Percentiles rank a stretch among this genome's conserved stretches.
These are phyloP conservation scores for Backusella australiensis DNA, from an alignment of 192 early-diverging fungal genomes.

Conservation along the genomic window DNA sequence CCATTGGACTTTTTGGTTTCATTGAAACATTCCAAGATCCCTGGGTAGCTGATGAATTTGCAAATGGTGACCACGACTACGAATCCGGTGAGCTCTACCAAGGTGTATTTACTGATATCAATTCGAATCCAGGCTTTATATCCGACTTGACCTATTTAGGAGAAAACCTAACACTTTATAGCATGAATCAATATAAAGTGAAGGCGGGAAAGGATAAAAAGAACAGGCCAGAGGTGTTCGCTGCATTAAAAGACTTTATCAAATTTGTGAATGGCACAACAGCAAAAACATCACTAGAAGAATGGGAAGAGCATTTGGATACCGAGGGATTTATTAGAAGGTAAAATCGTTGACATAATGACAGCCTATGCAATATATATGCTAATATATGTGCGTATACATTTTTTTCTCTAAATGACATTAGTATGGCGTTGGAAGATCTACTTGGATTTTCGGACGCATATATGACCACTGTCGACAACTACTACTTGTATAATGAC, in stretches of 20 bases:
- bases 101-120: neutral
- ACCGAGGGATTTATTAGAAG: slow-evolving; percentile 6
- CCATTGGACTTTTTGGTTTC: slow-evolving; percentile 36
- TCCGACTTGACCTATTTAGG: neutral
- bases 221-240: neutral
- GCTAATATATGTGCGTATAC: no score
- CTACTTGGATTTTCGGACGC: slow-evolving; percentile 6
- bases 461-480: neutral
- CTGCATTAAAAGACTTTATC: slow-evolving; percentile 17
- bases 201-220: neutral
- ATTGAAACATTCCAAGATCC: slow-evolving; percentile 39
- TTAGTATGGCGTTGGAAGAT: neutral
- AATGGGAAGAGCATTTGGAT: slow-evolving; percentile 22
- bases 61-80: slow-evolving; percentile 19
- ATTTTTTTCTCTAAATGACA: neutral
- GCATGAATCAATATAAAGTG: slow-evolving; percentile 1
- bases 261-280: slow-evolving; percentile 15
- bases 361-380: no score
- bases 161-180: no score
- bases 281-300: neutral
- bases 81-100: slow-evolving; percentile 18
- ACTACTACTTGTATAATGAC: slow-evolving; percentile 3
- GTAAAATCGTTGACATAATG: neutral
- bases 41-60: slow-evolving; percentile 15
- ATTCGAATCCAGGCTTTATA: neutral